Percentiles rank a stretch among this genome's conserved stretches.
phyloP scores from a whole-genome alignment of 1,139 yeast species.

The Diutina siamensis region DNA sequence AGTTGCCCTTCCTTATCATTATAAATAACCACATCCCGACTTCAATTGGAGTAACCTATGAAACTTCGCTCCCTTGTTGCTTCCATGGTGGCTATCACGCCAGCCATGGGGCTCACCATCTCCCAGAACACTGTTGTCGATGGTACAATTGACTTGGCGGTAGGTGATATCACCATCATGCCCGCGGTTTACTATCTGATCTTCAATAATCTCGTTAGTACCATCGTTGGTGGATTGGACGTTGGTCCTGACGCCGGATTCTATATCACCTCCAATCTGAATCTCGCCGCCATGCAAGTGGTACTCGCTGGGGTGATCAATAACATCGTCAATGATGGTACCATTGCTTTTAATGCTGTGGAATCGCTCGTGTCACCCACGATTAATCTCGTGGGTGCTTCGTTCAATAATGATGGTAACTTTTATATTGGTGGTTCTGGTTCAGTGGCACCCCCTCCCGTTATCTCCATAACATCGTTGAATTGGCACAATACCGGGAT shows the following conservation, averaged over 20 bases:
- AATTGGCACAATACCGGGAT: background rate
- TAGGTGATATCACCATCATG: background rate
- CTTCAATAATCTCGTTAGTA: background rate
- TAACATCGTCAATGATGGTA: background rate
- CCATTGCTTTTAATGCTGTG: background rate
- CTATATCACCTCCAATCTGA: background rate
- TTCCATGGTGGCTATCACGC: background rate
- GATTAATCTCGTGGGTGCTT: background rate
- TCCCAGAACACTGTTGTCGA: background rate
- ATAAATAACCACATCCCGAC: too few relatives aligned
- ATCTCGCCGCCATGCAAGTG: background rate
- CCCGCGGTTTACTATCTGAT: background rate
- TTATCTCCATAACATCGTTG: background rate
- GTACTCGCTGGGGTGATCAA: background rate
- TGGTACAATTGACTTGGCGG: background rate
- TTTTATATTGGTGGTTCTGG: background rate
- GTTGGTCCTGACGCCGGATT: conserved; percentile 2
- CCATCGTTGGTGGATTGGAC: conserved; percentile 1
- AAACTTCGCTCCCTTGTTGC: background rate
- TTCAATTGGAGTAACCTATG: too few relatives aligned
- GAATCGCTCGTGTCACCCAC: background rate
- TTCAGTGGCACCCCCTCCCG: background rate
- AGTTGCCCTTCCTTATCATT: too few relatives aligned
- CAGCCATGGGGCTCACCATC: background rate
- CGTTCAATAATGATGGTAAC: conserved; percentile 2